Evolutionary conservation across 768 basidiomycete species (phyloP), one percentile per base, ranked within the genome.

Genomic region (Rhodotorula toruloides): DNA sequence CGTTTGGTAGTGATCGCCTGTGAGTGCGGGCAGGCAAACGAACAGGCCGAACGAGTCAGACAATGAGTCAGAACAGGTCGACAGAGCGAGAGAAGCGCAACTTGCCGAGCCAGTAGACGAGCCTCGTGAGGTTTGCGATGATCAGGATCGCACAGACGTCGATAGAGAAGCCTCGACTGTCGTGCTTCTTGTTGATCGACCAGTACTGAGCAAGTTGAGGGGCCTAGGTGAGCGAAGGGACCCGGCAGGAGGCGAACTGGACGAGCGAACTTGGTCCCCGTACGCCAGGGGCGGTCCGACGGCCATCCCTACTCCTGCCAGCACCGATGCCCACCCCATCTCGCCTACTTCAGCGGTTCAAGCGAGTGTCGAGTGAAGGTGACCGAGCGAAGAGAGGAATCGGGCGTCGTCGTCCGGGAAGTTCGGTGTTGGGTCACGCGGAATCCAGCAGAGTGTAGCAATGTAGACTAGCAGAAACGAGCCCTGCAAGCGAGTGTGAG

Each of bases 261-360:
- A 13, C n/a, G 29, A 36, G 29, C 42, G 27, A 13, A 54, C 65
- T 29, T 60, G 67, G 48, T 66, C 67, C 14, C 43, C 29, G 43
- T 70, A 72, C n/a, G 71, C 71, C 22, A 67, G 56, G 6, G 68
- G 68, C 5, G 71, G 71, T 11, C 68, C 68, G 32, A 72, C 43
- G 6, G 67, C 67, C 63, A 68, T 71, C 1, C 21, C 36, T 13
- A 67, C 52, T 7, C 65, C 65, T 4, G 61, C 54, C 7, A 67
- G 4, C 1, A 57, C 47, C 11, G 54, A 25, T 8, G 61, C 11
- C 37, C 48, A 31, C 31, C 64, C 61, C 69, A 70, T 70, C 10
- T 19, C 29, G 29, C 2, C 10, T n/a, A n/a, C n/a, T n/a, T n/a
- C n/a, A n/a, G 19, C 11, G 34, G 19, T 6, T 9, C 4, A 6